Conservation (phyloP, 345 rosid species). For the Hibiscus tridactylites region DNA sequence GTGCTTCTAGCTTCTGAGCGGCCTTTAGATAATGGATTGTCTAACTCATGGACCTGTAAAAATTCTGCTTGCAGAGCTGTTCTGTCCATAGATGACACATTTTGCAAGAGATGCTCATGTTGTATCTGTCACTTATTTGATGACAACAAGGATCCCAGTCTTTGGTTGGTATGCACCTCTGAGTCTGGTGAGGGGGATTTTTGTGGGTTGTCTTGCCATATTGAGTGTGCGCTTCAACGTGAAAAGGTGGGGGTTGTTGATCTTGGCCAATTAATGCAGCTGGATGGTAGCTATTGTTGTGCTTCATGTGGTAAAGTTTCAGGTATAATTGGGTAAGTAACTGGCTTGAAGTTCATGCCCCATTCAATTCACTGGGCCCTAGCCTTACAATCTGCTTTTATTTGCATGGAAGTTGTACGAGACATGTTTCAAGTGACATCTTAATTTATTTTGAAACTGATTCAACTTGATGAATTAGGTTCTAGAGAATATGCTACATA, state of each 20-base stretch:
- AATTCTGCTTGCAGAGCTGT: slow-evolving; percentile 61
- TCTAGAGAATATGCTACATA: background rate
- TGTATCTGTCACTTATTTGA: slow-evolving; percentile 83
- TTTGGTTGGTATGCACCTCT: slow-evolving; percentile 64
- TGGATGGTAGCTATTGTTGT: slow-evolving; percentile 83
- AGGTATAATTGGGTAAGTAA: slow-evolving; percentile 73
- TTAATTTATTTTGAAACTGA: background rate
- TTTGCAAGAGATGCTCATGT: slow-evolving; percentile 95
- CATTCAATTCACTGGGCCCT: background rate
- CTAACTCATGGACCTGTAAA: slow-evolving; percentile 59
- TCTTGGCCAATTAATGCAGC: slow-evolving; percentile 76
- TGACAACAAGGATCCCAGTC: slow-evolving; percentile 80
- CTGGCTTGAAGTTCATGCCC: background rate
- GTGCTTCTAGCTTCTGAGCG: slow-evolving; percentile 32
- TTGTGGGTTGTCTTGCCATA: slow-evolving; percentile 85
- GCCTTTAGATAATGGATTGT: slow-evolving; percentile 35
- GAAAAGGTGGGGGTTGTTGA: slow-evolving; percentile 79
- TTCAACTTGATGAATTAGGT: background rate
- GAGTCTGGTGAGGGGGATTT: slow-evolving; percentile 49
- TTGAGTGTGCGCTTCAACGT: slow-evolving; percentile 81
- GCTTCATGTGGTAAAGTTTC: slow-evolving; percentile 96
- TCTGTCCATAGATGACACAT: slow-evolving; percentile 52
- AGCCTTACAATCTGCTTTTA: slow-evolving; percentile 1
- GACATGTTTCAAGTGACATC: background rate
- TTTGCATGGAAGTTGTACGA: background rate